These are phyloP conservation scores for Chenopodium quinoa DNA, from an alignment of 148 eudicot species.

Conservation along the genomic window DNA sequence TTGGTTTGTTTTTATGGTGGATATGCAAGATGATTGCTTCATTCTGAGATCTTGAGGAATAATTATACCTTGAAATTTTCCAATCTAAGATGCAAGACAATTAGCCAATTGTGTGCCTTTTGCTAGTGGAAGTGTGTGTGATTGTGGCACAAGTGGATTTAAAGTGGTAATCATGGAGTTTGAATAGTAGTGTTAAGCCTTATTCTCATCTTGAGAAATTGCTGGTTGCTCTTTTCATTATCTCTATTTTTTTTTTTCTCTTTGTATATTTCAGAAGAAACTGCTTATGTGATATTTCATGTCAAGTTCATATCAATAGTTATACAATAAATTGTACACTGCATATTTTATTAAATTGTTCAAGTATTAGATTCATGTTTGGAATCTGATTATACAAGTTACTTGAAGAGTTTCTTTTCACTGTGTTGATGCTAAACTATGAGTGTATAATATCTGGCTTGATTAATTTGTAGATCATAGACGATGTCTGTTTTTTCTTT, in stretches of 20 bases:
- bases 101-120: not conserved
- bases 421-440: not conserved
- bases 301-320: not conserved
- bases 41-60: not conserved
- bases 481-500: not conserved
- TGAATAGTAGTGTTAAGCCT: not conserved
- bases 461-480: constrained; percentile 5
- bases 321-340: not conserved
- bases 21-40: not conserved
- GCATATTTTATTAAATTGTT: not conserved
- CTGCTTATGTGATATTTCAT: not conserved
- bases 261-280: not conserved
- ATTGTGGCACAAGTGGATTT: not conserved
- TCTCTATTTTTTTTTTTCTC: not conserved
- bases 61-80: not conserved
- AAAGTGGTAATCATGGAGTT: not conserved
- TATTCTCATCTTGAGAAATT: not conserved
- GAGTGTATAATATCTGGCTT: not conserved
- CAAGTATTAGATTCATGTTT: not conserved
- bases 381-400: not conserved
- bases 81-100: not conserved
- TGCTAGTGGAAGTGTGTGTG: not conserved
- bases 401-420: not conserved
- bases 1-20: not conserved
- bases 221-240: not conserved